phyloP scores from a whole-genome alignment of 2,329 filamentous ascomycete genomes.

The Pseudopyricularia javanii region DNA sequence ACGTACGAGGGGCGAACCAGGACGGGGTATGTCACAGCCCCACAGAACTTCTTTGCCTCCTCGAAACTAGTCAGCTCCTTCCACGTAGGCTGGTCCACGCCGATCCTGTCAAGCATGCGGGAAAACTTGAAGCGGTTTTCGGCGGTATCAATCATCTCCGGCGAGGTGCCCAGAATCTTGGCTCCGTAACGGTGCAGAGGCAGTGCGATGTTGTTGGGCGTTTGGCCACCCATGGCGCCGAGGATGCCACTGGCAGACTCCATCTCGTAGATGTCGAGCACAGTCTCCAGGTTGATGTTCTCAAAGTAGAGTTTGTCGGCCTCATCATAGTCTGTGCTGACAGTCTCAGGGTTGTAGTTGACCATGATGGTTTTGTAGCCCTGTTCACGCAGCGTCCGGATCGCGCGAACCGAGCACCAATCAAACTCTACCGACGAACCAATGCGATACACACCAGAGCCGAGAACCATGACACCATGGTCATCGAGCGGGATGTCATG shows the following conservation, averaged over 20 bases:
- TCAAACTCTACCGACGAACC: constrained; percentile 98
- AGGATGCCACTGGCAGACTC: constrained; percentile 77
- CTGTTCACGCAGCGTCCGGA: constrained; percentile 73
- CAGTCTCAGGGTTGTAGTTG: constrained; percentile 85
- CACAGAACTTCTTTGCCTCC: constrained; percentile 78
- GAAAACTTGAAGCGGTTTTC: constrained; percentile 99
- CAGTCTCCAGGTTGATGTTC: constrained; percentile 79
- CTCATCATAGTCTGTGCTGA: constrained; percentile 85
- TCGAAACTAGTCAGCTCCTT: constrained; percentile 94
- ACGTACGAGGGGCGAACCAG: constrained; percentile 94
- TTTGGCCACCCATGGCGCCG: constrained; percentile 94
- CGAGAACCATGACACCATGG: constrained; percentile 89
- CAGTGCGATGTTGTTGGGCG: constrained; percentile 93
- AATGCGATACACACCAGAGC: constrained; percentile 92
- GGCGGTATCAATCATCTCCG: constrained; percentile 96
- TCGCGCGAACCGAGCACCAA: constrained; percentile 94
- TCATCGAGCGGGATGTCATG: constrained; percentile 78
- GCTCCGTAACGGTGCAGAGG: constrained; percentile 80
- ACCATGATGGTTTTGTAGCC: constrained; percentile 95
- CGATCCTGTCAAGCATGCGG: constrained; percentile 89
- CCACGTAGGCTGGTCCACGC: constrained; percentile 93
- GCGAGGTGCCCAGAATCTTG: constrained; percentile 87
- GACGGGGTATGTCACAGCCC: constrained; percentile 83
- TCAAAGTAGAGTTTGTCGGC: constrained; percentile 94
- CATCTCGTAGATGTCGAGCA: constrained; percentile 86